Evolutionary conservation across 768 basidiomycete genomes (phyloP).

Genomic region (Cyclocybe cylindracea): DNA sequence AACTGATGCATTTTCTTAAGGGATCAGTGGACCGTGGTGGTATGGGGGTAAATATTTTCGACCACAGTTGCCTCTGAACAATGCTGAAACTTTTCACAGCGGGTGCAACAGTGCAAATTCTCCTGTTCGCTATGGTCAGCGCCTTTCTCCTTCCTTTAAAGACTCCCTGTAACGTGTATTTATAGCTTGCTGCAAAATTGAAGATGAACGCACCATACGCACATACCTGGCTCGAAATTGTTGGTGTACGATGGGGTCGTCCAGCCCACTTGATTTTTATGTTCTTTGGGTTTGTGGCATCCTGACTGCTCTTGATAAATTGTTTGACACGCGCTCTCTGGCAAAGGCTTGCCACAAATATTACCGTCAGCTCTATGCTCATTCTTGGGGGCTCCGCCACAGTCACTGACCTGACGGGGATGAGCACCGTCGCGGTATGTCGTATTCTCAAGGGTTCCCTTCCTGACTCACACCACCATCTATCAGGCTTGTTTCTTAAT

Average conservation of each 20-base stretch:
- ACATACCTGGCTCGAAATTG: constrained; percentile 89
- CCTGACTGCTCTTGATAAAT: background rate
- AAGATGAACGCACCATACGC: constrained; percentile 90
- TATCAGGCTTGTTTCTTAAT: constrained; percentile 83
- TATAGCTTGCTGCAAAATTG: constrained; percentile 83
- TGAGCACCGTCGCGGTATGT: constrained; percentile 78
- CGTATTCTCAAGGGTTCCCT: background rate
- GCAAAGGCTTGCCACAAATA: constrained; percentile 77
- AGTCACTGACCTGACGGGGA: constrained; percentile 85
- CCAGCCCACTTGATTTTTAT: constrained; percentile 82
- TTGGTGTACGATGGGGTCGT: constrained; percentile 78
- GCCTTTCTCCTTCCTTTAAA: background rate
- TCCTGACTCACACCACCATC: background rate
- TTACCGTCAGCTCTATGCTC: constrained; percentile 88
- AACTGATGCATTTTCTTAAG: too few species aligned
- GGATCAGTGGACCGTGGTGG: constrained; percentile 88
- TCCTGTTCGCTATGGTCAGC: constrained; percentile 81
- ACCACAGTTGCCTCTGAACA: background rate
- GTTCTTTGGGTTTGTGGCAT: constrained; percentile 68
- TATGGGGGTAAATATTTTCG: constrained; percentile 51
- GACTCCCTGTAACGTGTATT: background rate
- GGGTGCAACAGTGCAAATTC: constrained; percentile 85
- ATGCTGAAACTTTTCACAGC: constrained; percentile 28
- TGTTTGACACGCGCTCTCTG: background rate
- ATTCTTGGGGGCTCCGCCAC: constrained; percentile 85